Conservation (phyloP, 2,329 filamentous ascomycete genomes). For the Chaetomiaceae sp. region DNA sequence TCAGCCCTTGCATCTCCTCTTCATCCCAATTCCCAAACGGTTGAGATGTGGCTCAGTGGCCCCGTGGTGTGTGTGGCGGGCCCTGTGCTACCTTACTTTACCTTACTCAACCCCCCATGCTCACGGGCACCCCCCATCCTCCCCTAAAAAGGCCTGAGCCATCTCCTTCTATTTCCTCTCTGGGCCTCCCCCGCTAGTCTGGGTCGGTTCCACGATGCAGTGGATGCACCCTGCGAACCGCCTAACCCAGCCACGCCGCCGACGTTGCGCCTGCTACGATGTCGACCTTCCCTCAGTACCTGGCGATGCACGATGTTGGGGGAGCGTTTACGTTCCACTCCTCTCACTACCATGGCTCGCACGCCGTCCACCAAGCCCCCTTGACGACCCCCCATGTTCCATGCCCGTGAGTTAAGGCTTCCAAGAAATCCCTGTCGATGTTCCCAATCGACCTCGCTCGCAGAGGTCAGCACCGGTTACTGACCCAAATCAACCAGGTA, state of each 20-base stretch:
- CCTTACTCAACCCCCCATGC: conserved; percentile 2
- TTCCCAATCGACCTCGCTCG: not conserved
- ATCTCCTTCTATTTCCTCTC: conserved; percentile 21
- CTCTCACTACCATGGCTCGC: conserved; percentile 20
- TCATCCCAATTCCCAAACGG: conserved; percentile 14
- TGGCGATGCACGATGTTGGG: conserved; percentile 25
- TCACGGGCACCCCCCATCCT: not conserved
- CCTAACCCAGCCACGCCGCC: too few relatives aligned
- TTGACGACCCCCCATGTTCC: conserved; percentile 18
- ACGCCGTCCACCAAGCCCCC: conserved; percentile 16
- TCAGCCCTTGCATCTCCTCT: conserved; percentile 8
- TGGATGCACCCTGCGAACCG: conserved; percentile 26
- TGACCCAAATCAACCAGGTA: conserved; percentile 22
- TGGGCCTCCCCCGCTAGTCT: conserved; percentile 22
- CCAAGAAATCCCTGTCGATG: not conserved
- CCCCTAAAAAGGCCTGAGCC: conserved; percentile 24
- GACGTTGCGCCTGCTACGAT: conserved; percentile 25
- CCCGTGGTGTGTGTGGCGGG: not conserved
- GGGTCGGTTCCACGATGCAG: conserved; percentile 29
- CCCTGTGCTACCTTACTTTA: too few relatives aligned
- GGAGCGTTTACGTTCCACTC: conserved; percentile 19
- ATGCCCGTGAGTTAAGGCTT: conserved; percentile 25
- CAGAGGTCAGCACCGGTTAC: not conserved
- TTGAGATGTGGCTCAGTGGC: not conserved
- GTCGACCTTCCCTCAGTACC: conserved; percentile 25